These are phyloP conservation scores for Podospora australis DNA, from an alignment of 495 filamentous ascomycete genomes.

Conservation along the genomic window DNA sequence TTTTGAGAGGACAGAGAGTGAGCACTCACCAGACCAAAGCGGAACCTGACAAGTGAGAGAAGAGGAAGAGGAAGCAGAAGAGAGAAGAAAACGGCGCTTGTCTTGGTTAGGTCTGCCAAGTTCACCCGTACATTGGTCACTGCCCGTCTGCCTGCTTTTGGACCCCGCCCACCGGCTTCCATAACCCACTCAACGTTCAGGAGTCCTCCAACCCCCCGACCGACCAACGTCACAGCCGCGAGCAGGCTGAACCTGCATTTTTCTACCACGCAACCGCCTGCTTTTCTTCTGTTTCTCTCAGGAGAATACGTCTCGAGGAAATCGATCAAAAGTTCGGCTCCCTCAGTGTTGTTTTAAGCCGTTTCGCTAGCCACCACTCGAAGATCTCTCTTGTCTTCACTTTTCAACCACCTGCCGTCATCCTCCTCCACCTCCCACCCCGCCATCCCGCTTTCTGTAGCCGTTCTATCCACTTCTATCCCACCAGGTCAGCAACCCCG, in stretches of 20 bases:
- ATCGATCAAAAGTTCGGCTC: not conserved
- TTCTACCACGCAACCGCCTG: not conserved
- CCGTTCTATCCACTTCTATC: not conserved
- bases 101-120: constrained; percentile 14
- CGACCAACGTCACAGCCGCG: constrained; percentile 16
- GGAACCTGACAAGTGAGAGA: not conserved
- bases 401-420: not conserved
- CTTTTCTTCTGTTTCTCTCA: not conserved
- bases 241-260: constrained; percentile 7
- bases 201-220: constrained; percentile 7
- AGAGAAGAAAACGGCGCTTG: not conserved
- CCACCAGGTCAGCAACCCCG: constrained; percentile 6
- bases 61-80: constrained; percentile 5
- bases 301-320: not conserved
- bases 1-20: not conserved
- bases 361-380: constrained; percentile 1
- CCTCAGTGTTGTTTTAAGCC: not conserved
- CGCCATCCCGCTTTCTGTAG: not conserved
- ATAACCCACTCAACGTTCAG: constrained; percentile 1
- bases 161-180: constrained; percentile 9
- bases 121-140: constrained; percentile 8
- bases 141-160: constrained; percentile 10
- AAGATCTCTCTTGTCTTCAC: not conserved
- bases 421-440: no score
- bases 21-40: not conserved